phyloP scores from a whole-genome alignment of 2,329 filamentous ascomycete species.

The Colletotrichum aenigma region DNA sequence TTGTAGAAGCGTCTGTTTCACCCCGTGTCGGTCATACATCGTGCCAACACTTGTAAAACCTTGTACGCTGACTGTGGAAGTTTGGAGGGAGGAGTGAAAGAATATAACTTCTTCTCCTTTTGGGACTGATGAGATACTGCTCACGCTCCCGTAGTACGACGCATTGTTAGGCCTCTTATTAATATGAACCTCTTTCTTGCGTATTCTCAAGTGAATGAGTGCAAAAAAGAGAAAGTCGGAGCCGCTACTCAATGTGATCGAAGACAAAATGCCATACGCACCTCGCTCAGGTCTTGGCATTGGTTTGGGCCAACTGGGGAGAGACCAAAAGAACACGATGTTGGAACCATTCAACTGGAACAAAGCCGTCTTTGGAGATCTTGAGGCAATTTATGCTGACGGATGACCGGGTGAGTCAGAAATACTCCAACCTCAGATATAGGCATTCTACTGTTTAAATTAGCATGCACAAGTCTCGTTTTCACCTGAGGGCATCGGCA shows the following conservation, averaged over 20 bases:
- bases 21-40: not conserved
- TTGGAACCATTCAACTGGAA: not conserved
- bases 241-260: accelerated
- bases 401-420: not conserved
- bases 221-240: not conserved
- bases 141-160: not conserved
- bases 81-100: not conserved
- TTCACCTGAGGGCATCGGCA: not conserved
- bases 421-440: accelerated
- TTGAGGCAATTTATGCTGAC: not conserved
- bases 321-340: accelerated
- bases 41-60: accelerated
- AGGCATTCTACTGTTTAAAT: accelerated
- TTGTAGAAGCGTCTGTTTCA: not conserved
- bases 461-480: not conserved
- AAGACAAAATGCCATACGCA: accelerated
- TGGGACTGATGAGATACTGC: not conserved
- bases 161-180: not conserved
- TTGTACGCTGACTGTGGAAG: not conserved
- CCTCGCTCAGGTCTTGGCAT: not conserved
- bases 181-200: not conserved
- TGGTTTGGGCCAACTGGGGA: not conserved
- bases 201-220: not conserved
- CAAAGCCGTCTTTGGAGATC: not conserved
- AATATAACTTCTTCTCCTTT: accelerated